These are phyloP conservation scores for Pleurotus sapidus DNA, from an alignment of 768 basidiomycete genomes.

Conservation along the genomic window DNA sequence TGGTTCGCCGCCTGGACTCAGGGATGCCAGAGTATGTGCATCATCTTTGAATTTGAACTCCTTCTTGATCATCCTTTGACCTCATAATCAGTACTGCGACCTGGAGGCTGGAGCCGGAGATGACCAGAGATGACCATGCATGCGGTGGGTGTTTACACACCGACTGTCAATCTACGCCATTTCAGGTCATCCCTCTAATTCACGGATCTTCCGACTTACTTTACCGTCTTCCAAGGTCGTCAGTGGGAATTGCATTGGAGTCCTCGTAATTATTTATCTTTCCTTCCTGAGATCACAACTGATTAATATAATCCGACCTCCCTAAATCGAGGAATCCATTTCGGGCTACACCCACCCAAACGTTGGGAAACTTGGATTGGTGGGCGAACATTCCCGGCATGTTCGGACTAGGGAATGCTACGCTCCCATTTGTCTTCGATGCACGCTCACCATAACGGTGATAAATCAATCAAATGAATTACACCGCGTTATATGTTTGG, in stretches of 20 bases:
- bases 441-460: neutral
- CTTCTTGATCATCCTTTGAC: slow-evolving; percentile 1
- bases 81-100: neutral
- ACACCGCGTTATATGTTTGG: neutral
- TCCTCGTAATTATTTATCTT: neutral
- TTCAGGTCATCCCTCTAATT: neutral
- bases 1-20: slow-evolving; percentile 1
- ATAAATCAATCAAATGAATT: too few relatives aligned
- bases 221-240: neutral
- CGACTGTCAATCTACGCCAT: slow-evolving; percentile 2
- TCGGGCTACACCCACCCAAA: neutral
- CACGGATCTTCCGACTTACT: neutral
- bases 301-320: neutral
- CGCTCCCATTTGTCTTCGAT: slow-evolving; percentile 2
- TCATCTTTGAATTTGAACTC: neutral
- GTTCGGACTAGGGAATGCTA: neutral
- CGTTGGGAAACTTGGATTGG: neutral
- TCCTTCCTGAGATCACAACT: neutral
- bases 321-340: neutral
- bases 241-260: too few relatives aligned
- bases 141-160: neutral
- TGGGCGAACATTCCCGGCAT: slow-evolving; percentile 5
- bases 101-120: neutral
- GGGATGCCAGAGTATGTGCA: slow-evolving; percentile 1
- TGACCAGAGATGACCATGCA: neutral